Conservation (phyloP, 2,329 filamentous ascomycete genomes). For the Fusarium chuoi region DNA sequence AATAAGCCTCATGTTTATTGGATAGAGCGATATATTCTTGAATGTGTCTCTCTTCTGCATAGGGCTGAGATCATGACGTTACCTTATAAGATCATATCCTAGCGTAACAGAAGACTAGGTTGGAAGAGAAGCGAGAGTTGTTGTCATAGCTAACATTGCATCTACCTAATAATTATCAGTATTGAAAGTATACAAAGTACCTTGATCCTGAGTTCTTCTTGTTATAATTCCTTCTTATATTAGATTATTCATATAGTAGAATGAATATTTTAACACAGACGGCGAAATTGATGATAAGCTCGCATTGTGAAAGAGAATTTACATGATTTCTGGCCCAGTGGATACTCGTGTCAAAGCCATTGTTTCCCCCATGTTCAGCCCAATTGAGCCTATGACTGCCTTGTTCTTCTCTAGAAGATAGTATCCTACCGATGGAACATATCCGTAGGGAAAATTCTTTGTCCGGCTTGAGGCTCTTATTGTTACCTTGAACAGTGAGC, state of each 20-base stretch:
- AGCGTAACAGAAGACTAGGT: neutral
- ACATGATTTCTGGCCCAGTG: neutral
- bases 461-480: neutral
- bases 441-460: neutral
- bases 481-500: neutral
- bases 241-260: too few species aligned
- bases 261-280: too few species aligned
- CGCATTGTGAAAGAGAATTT: neutral
- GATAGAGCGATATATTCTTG: accelerated
- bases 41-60: neutral
- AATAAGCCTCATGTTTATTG: accelerated
- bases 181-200: too few species aligned
- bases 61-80: neutral
- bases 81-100: neutral
- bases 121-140: too few species aligned
- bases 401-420: neutral
- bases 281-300: too few species aligned
- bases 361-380: neutral
- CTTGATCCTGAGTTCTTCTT: too few species aligned
- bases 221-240: too few species aligned
- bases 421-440: accelerated
- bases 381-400: neutral
- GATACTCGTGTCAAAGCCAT: neutral
- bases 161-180: too few species aligned
- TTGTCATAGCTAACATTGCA: too few species aligned